Evolutionary conservation across 345 rosid genomes (phyloP).

Genomic region (Aegle marmelos): DNA sequence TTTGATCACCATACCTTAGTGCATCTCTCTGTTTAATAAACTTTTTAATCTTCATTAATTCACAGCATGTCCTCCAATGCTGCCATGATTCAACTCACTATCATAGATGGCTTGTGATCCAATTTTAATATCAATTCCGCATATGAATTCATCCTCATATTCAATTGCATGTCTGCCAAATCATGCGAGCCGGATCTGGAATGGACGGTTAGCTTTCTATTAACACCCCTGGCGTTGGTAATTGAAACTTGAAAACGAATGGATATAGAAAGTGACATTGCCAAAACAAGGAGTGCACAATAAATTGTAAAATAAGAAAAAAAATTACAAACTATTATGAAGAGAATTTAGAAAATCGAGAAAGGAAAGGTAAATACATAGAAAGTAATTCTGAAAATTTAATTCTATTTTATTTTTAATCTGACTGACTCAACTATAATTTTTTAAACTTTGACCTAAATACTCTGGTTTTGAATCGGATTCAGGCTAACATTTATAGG

Average conservation of each 20-base stretch:
- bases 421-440: too few relatives aligned
- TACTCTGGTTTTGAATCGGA: too few relatives aligned
- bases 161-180: background rate
- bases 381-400: too few relatives aligned
- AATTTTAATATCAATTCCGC: background rate
- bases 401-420: too few relatives aligned
- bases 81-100: constrained; percentile 1
- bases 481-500: too few relatives aligned
- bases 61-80: background rate
- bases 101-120: background rate
- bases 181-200: background rate
- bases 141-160: background rate
- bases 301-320: too few relatives aligned
- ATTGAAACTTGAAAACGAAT: constrained; percentile 1
- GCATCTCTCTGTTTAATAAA: constrained; percentile 5
- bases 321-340: too few relatives aligned
- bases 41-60: background rate
- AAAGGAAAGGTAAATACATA: too few relatives aligned
- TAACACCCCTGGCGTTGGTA: background rate
- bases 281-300: background rate
- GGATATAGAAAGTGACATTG: background rate
- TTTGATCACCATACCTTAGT: background rate
- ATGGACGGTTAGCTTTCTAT: background rate
- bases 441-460: too few relatives aligned
- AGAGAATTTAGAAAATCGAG: too few relatives aligned